Percentiles rank a stretch among this genome's conserved stretches.
Evolutionary conservation across 805 yeast genomes (phyloP).

Genomic region (Teunomyces lycoperdinae): DNA sequence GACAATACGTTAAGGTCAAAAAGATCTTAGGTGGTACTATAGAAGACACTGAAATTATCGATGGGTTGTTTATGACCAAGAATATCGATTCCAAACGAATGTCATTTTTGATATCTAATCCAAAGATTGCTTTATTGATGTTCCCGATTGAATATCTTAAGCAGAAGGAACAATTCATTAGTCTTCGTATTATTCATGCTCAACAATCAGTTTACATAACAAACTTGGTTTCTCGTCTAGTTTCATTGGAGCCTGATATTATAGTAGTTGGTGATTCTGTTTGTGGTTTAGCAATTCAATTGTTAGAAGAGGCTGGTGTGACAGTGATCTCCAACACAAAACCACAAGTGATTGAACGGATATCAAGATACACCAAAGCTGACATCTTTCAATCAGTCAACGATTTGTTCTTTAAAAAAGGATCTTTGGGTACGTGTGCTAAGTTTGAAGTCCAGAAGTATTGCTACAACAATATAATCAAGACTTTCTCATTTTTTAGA

Average conservation of each 20-base stretch:
- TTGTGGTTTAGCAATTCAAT: slow-evolving; percentile 74
- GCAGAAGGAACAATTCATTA: slow-evolving; percentile 74
- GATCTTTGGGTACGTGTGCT: slow-evolving; percentile 68
- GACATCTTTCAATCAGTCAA: slow-evolving; percentile 87
- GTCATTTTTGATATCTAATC: slow-evolving; percentile 62
- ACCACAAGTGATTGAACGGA: slow-evolving; percentile 74
- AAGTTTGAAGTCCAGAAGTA: slow-evolving; percentile 69
- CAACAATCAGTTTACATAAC: slow-evolving; percentile 85
- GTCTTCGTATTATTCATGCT: slow-evolving; percentile 77
- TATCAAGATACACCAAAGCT: slow-evolving; percentile 76
- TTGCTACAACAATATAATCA: slow-evolving; percentile 51
- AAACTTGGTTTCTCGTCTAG: slow-evolving; percentile 75
- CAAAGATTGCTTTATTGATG: slow-evolving; percentile 77
- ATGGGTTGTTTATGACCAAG: slow-evolving; percentile 85
- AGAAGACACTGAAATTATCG: slow-evolving; percentile 51
- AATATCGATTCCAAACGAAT: slow-evolving; percentile 75
- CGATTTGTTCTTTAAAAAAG: slow-evolving; percentile 63
- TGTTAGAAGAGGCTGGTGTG: slow-evolving; percentile 70
- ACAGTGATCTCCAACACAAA: slow-evolving; percentile 81
- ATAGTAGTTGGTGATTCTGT: slow-evolving; percentile 76
- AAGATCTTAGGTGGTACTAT: slow-evolving; percentile 74
- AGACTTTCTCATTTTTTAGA: slow-evolving; percentile 73
- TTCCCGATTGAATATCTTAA: slow-evolving; percentile 86
- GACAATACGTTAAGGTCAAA: slow-evolving; percentile 87
- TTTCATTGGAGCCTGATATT: slow-evolving; percentile 73